These are phyloP conservation scores for Leccinum broughii DNA, from an alignment of 768 basidiomycete species.

Conservation along the genomic window DNA sequence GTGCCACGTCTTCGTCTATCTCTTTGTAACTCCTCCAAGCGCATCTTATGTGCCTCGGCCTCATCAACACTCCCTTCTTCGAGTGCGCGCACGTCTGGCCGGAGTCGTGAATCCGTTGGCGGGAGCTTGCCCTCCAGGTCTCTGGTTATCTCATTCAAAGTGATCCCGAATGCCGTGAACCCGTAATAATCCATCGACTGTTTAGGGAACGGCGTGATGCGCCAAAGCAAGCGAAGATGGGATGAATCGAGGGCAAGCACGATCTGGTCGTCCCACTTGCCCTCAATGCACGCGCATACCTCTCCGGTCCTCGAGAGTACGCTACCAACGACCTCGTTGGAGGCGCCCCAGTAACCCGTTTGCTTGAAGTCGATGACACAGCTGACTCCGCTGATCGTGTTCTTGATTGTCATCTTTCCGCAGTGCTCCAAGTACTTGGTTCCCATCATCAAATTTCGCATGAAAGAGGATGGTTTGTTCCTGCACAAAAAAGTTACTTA, in stretches of 20 bases:
- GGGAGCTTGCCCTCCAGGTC: slow-evolving; percentile 66
- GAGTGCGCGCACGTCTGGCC: slow-evolving; percentile 81
- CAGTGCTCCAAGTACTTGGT: slow-evolving; percentile 88
- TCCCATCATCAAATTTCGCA: slow-evolving; percentile 87
- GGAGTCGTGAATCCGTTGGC: slow-evolving; percentile 77
- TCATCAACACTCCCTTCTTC: slow-evolving; percentile 72
- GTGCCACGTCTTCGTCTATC: slow-evolving; percentile 61
- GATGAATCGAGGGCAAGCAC: slow-evolving; percentile 66
- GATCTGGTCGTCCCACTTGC: slow-evolving; percentile 87
- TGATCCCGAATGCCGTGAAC: slow-evolving; percentile 77
- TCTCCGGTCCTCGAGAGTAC: slow-evolving; percentile 56
- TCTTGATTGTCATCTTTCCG: slow-evolving; percentile 76
- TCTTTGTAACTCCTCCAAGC: slow-evolving; percentile 76
- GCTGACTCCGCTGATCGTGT: slow-evolving; percentile 50
- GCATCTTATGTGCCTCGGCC: slow-evolving; percentile 72
- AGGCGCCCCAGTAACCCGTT: slow-evolving; percentile 78
- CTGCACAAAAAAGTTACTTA: slow-evolving; percentile 37
- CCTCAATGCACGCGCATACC: slow-evolving; percentile 66
- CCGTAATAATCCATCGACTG: slow-evolving; percentile 75
- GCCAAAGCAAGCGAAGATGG: slow-evolving; percentile 78
- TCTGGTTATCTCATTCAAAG: slow-evolving; percentile 75
- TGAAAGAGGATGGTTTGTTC: slow-evolving; percentile 86
- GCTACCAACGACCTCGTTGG: slow-evolving; percentile 68
- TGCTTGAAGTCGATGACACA: slow-evolving; percentile 87
- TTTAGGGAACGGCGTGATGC: slow-evolving; percentile 70